Evolutionary conservation across 2,329 filamentous ascomycete genomes (phyloP).

Genomic region (Aspergillus floridensis): DNA sequence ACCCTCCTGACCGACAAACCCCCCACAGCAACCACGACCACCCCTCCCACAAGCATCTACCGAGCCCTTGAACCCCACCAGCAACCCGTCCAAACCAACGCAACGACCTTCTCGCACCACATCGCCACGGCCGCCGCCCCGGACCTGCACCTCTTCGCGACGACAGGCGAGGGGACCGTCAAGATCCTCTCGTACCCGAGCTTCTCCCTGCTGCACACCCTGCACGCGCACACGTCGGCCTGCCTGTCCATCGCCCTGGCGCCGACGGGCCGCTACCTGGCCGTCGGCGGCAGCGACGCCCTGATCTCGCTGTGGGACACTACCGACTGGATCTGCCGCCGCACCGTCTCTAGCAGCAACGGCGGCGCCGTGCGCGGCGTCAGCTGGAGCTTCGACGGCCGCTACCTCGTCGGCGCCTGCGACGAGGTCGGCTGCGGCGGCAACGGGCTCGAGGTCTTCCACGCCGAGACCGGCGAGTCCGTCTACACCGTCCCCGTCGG

Average conservation of each 20-base stretch:
- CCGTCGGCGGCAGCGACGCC: slow-evolving; percentile 49
- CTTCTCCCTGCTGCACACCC: slow-evolving; percentile 44
- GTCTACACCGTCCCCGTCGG: slow-evolving; percentile 46
- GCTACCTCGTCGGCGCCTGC: slow-evolving; percentile 48
- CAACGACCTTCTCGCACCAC: slow-evolving; percentile 48
- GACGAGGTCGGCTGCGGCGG: slow-evolving; percentile 47
- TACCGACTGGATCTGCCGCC: slow-evolving; percentile 50
- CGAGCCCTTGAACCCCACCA: slow-evolving; percentile 43
- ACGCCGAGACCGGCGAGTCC: slow-evolving; percentile 50
- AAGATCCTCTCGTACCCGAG: slow-evolving; percentile 49
- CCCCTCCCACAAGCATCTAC: slow-evolving; percentile 29
- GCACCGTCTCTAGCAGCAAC: slow-evolving; percentile 46
- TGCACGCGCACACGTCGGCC: slow-evolving; percentile 50
- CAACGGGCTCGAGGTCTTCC: slow-evolving; percentile 49
- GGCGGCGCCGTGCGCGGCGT: slow-evolving; percentile 48
- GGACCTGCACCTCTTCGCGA: slow-evolving; percentile 46
- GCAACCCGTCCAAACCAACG: slow-evolving; percentile 49
- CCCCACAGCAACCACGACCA: slow-evolving; percentile 7
- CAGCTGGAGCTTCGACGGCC: slow-evolving; percentile 52
- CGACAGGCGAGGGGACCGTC: slow-evolving; percentile 50
- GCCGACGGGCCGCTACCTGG: slow-evolving; percentile 49
- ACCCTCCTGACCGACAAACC: slow-evolving; percentile 23
- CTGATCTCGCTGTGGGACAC: slow-evolving; percentile 53
- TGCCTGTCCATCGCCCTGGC: slow-evolving; percentile 47
- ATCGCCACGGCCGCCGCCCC: slow-evolving; percentile 35